Base-by-base conservation (phyloP, 1,284 basidiomycete species). In the Ceratobasidium sp. region DNA sequence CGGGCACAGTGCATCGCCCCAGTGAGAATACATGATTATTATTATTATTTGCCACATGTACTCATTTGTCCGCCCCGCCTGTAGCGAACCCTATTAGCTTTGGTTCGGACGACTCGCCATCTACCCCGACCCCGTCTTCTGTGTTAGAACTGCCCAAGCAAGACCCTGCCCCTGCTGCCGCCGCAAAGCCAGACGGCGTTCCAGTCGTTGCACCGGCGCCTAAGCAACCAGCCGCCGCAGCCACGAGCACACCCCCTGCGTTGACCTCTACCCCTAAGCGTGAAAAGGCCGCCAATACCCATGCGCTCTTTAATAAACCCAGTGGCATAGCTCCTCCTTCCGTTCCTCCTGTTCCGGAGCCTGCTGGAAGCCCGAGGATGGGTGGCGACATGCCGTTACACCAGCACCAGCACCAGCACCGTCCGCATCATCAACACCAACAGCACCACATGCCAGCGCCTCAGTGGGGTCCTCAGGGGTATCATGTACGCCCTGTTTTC, bases 251-350 rank as follows among this genome's bases (percentile, higher is more conserved):
- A 22, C 66, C 66, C 2, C 66, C 66, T 1, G 66, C 45, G 14
- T 56, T 41, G 4, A 69, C 66, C 14, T 51, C 66, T 9, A 69
- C 66, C 14, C 66, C 66, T n/a, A 69, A 51, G 29, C 4, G 60
- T 65, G 36, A 44, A 47, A 36, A 60, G 51, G 56, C 81, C 75
- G 76, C 81, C 22, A 79, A 82, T 60, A 75, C 81, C n/a, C 80
- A 82, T 74, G 76, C 81, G 1, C 78, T 82, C 3, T 82, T 83
- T 59, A 48, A 67, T 50, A 24, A 22, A 45, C 36, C n/a, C 22
- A 44, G 59, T 62, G 59, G 33, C 19, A 76, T 76, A 1, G 48
- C 73, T 33, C 67, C 63, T 62, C 72, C 75, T 7, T 45, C 74
- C 41, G 65, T 77, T 27, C 50, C 75, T 54, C 24, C 24, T 1